Evolutionary conservation across 345 rosid genomes (phyloP), one percentile per base, ranked within the genome.

Genomic region (Populus pruinosa): DNA sequence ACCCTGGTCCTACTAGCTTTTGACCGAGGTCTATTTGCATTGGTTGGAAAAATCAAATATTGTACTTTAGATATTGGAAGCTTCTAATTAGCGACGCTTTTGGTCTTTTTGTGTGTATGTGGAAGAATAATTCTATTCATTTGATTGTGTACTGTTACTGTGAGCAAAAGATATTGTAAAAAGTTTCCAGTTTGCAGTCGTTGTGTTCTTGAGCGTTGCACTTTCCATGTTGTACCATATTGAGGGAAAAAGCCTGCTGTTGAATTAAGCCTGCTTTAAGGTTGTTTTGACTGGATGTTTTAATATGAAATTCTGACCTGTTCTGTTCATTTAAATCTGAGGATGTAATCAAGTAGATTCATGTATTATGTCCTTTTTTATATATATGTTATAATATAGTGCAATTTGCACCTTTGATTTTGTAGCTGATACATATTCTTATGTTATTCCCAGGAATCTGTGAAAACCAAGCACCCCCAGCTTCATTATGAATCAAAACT

Each of bases 401-500:
- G 25, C 27, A 55, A 11, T 3, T 6, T 33, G 23, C 23, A 12
- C n/a, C 23, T 64, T 38, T 49, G 16, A 23, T 29, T 18, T 43
- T 44, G 29, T 16, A 35, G 11, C 66, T 72, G 56, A 72, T 21
- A 27, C 73, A 21, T 61, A 38, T 25, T 78, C 67, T 74, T 38
- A 29, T 65, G 50, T 35, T 49, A 64, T 41, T n/a, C 23, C 77
- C 50, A 92, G 97, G 97, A 92, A 85, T 79, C 90, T 84, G 92
- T 85, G 62, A 91, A 90, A 86, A 90, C 97, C 65, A 92, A 87
- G 90, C 95, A 92, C 77, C 97, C 97, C 6, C 97, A 92, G 78
- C 97, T 92, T 79, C 93, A 91, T 50, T 92, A 92, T 72, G 97
- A 92, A 80, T 92, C 95, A 1, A 91, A 92, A 82, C 82, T 92